Base-by-base conservation (phyloP, 2,329 filamentous ascomycete genomes). In the Pseudopithomyces chartarum region DNA sequence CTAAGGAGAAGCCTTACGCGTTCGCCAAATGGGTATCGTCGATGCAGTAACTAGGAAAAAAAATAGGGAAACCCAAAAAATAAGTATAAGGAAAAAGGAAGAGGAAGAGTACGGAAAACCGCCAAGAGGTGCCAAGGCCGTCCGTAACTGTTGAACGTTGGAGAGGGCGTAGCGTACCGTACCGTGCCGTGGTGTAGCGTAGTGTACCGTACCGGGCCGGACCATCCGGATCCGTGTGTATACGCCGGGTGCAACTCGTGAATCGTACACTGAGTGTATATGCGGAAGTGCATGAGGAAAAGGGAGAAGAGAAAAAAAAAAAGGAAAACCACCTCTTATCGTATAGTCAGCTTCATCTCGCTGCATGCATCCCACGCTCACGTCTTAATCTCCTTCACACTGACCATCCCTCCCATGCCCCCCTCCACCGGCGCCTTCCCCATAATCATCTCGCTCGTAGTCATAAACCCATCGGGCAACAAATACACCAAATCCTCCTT, bases 381-480 rank as follows among this genome's bases (percentile, higher is more conserved):
- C 36, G 59, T 66, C 55, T 66, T 67, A 20, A 72, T 67, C 60
- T 68, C 60, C 1, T 58, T 56, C 10, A 69, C 63, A 29, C 49
- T 57, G 12, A 66, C 59, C 12, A 62, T 60, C 3, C 49, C n/a
- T n/a, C n/a, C 61, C 17, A 65, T 65, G 5, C 54, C 56, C 3
- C 43, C 59, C 38, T 53, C 8, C 6, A 39, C 10, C 58, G 66
- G 65, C 46, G 66, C 65, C 66, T 76, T 78, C 46, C 77, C 77
- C 44, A 69, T 68, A 20, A 73, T 75, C 82, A 90, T 84, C 43
- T 82, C 79, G 56, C 79, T 80, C 34, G 86, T 89, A 57, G 79
- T 81, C 68, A 86, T 70, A 63, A 90, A 69, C 7, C 83, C 84
- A 12, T 82, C 86, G 0, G 85, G 85, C 13, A 90, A 73, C 26